Conservation (phyloP, 2,329 filamentous ascomycete genomes). For the Ramichloridium luteum region DNA sequence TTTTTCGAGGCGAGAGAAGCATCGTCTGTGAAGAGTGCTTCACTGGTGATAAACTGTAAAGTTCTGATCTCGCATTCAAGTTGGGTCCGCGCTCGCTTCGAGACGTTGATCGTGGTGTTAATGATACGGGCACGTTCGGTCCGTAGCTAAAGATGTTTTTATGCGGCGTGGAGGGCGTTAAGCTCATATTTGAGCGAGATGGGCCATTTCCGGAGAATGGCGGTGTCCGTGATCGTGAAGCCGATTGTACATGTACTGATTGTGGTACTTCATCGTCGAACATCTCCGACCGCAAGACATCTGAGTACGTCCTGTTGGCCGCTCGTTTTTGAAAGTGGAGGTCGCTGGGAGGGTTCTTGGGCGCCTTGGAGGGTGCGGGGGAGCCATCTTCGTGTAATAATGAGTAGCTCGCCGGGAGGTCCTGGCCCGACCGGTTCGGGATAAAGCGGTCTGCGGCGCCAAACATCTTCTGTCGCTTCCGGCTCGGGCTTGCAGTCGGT, state of each 20-base stretch:
- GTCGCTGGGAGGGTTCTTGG: conserved; percentile 82
- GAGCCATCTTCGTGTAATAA: conserved; percentile 86
- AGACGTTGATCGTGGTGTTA: conserved; percentile 48
- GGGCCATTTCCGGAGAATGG: conserved; percentile 56
- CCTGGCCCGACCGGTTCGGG: conserved; percentile 82
- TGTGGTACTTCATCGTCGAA: conserved; percentile 88
- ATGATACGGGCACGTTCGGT: conserved; percentile 76
- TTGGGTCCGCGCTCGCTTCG: conserved; percentile 80
- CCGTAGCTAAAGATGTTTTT: conserved; percentile 83
- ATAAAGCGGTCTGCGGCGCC: conserved; percentile 66
- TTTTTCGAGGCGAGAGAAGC: conserved; percentile 77
- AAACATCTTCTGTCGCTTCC: conserved; percentile 51
- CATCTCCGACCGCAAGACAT: conserved; percentile 75
- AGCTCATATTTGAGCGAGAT: conserved; percentile 54
- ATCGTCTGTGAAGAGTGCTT: conserved; percentile 88
- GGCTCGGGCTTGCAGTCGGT: conserved; percentile 52
- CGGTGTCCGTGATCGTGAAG: conserved; percentile 54
- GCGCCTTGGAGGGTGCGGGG: conserved; percentile 73
- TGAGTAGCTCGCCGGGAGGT: conserved; percentile 85
- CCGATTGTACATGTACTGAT: conserved; percentile 49
- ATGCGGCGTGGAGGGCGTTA: conserved; percentile 89
- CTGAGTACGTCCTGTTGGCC: conserved; percentile 86
- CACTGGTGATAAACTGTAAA: conserved; percentile 92
- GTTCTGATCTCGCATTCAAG: conserved; percentile 76
- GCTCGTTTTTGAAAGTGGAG: conserved; percentile 92